Conservation (phyloP, 2,329 filamentous ascomycete species). For the Colletotrichum sp. region DNA sequence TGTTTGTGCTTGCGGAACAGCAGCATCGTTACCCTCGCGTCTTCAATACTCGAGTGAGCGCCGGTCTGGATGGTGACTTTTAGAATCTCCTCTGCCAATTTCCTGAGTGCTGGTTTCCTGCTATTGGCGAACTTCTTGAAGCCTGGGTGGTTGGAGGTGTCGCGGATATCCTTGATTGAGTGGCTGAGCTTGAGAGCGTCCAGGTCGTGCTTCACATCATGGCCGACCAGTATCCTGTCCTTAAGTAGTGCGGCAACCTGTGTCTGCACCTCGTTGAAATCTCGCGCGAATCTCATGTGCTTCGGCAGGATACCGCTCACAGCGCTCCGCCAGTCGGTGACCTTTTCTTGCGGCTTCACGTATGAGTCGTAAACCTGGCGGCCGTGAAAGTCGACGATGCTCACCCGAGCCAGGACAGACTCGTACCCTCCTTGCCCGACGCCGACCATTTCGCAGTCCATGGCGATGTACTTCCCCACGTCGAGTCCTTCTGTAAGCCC, state of each 20-base stretch:
- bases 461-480: slow-evolving; percentile 86
- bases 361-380: slow-evolving; percentile 94
- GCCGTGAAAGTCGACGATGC: slow-evolving; percentile 92
- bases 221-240: slow-evolving; percentile 79
- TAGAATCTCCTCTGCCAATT: slow-evolving; percentile 62
- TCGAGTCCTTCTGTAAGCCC: slow-evolving; percentile 67
- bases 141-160: slow-evolving; percentile 79
- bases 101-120: slow-evolving; percentile 69
- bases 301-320: slow-evolving; percentile 82
- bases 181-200: slow-evolving; percentile 80
- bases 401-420: slow-evolving; percentile 84
- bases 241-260: slow-evolving; percentile 73
- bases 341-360: slow-evolving; percentile 76
- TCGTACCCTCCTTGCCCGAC: slow-evolving; percentile 73
- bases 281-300: slow-evolving; percentile 72
- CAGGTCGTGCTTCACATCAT: slow-evolving; percentile 82
- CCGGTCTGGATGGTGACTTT: slow-evolving; percentile 68
- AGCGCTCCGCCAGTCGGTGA: slow-evolving; percentile 89
- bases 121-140: slow-evolving; percentile 75
- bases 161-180: slow-evolving; percentile 77
- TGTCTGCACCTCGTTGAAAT: slow-evolving; percentile 78
- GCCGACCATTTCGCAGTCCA: slow-evolving; percentile 99
- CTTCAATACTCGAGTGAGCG: slow-evolving; percentile 72
- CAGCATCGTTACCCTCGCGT: slow-evolving; percentile 89
- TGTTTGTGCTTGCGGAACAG: slow-evolving; percentile 84